Base-by-base conservation (phyloP, 495 filamentous ascomycete genomes). In the Tuber borchii region DNA sequence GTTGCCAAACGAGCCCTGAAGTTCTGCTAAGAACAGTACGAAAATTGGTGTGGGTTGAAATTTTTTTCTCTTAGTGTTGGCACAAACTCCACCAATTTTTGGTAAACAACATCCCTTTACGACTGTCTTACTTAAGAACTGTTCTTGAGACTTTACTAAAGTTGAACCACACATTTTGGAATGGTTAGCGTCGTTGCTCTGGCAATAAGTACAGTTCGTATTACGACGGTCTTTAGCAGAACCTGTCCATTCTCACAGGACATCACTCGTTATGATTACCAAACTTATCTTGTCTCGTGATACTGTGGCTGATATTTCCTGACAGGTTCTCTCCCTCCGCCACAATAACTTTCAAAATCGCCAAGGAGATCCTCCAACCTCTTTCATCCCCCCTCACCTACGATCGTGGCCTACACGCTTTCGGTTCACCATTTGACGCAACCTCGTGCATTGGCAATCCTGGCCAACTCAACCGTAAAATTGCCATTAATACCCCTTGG, bases 371-470 rank as follows among this genome's bases (percentile, higher is more conserved):
- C 78, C 77, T 79, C 77, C 78, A 79, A 79, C 77, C 77, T 79
- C 78, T 77, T 78, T 76, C 77, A 75, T 79, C 77, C 78, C 78
- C 78, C 78, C 78, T 79, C 78, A 79, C 78, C 56, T 71, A 79
- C 76, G 69, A 71, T 76, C 73, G 56, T 76, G 45, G 44, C 71
- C 43, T 48, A 79, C 77, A 77, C 76, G 77, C 77, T 65, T 44
- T 70, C 77, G 73, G 45, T 40, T 39, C 77, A 73, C 43, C 61
- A 61, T 75, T 79, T 76, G 72, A 68, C 77, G 72, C 78, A 79
- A 79, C 78, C 74, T 73, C 77, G 73, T 74, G 46, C 56, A 74
- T 75, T 73, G 71, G 56, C 76, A 79, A 79, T 77, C 40, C 76
- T 70, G 42, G 42, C n/a, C 46, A 76, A 73, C 72, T 78, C 72